These are phyloP conservation scores for Delphinella strobiligena DNA, from an alignment of 2,329 filamentous ascomycete genomes.

Conservation along the genomic window DNA sequence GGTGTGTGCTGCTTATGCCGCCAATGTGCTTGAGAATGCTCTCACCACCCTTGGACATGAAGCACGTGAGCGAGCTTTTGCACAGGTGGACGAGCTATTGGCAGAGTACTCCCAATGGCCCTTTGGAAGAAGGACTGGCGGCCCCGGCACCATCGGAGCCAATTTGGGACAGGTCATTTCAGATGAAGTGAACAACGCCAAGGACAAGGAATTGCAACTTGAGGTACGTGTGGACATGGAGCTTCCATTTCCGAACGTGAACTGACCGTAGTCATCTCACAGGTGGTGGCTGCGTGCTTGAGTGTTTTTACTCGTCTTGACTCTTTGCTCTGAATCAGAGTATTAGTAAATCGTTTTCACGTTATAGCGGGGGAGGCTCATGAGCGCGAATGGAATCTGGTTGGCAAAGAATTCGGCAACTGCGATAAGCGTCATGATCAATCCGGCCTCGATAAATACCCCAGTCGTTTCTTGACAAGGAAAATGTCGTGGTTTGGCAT, in stretches of 20 bases:
- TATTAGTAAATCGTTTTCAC: too few relatives aligned
- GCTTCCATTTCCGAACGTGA: not conserved
- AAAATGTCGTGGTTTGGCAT: not conserved
- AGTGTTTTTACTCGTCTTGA: constrained; percentile 97
- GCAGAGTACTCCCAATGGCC: constrained; percentile 97
- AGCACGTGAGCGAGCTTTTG: constrained; percentile 84
- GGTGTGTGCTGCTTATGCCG: constrained; percentile 96
- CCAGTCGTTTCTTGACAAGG: not conserved
- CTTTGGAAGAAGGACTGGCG: constrained; percentile 68
- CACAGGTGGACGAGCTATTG: constrained; percentile 89
- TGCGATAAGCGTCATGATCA: not conserved
- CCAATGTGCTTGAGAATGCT: constrained; percentile 97
- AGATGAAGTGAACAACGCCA: constrained; percentile 75
- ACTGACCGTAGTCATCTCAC: constrained; percentile 14
- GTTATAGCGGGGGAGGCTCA: too few relatives aligned
- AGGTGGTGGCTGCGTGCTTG: constrained; percentile 84
- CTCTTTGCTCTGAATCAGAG: constrained; percentile 89
- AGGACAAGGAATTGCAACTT: constrained; percentile 90
- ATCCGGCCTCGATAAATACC: not conserved
- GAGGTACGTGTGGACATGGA: constrained; percentile 50
- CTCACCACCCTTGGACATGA: constrained; percentile 88
- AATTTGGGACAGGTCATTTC: constrained; percentile 79
- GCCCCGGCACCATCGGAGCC: constrained; percentile 74
- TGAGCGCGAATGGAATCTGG: too few relatives aligned
- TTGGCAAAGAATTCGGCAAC: too few relatives aligned